phyloP scores from a whole-genome alignment of 225 moss, liverwort and hornwort species.

The Pseudisothecium myosuroides region DNA sequence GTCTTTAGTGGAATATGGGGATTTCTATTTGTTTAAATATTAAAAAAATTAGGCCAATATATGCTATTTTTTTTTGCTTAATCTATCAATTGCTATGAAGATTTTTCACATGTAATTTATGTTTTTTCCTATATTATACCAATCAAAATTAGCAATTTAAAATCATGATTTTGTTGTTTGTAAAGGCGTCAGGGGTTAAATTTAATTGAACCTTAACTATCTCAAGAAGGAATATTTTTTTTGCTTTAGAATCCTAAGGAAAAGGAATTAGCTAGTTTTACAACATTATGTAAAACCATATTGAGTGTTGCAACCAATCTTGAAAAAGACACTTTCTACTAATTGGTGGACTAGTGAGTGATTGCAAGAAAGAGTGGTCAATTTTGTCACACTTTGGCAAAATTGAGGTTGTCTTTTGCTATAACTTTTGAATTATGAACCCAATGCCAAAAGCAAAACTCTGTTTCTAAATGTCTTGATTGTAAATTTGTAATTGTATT shows the following conservation, averaged over 20 bases:
- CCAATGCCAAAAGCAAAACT: too few species aligned
- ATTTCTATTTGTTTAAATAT: background rate
- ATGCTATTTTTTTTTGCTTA: background rate
- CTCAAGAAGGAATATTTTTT: accelerated
- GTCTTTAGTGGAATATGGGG: accelerated
- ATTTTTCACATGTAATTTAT: background rate
- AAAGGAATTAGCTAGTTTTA: background rate
- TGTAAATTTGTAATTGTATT: too few species aligned
- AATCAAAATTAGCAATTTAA: background rate
- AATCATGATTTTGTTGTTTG: background rate
- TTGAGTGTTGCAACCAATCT: background rate
- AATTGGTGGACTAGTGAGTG: background rate
- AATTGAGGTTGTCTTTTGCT: too few species aligned
- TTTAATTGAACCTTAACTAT: background rate
- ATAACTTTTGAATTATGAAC: too few species aligned
- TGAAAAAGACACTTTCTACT: background rate
- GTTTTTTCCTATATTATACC: background rate
- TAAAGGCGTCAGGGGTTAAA: background rate
- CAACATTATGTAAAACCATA: background rate
- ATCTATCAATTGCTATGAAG: background rate
- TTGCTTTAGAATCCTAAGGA: accelerated
- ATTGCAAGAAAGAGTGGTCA: too few species aligned
- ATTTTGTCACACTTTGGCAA: too few species aligned
- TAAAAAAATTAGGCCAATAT: too few species aligned
- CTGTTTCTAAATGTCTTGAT: too few species aligned